Evolutionary conservation across 176 grass and related monocot species (phyloP).

Genomic region (Carex myosuroides): DNA sequence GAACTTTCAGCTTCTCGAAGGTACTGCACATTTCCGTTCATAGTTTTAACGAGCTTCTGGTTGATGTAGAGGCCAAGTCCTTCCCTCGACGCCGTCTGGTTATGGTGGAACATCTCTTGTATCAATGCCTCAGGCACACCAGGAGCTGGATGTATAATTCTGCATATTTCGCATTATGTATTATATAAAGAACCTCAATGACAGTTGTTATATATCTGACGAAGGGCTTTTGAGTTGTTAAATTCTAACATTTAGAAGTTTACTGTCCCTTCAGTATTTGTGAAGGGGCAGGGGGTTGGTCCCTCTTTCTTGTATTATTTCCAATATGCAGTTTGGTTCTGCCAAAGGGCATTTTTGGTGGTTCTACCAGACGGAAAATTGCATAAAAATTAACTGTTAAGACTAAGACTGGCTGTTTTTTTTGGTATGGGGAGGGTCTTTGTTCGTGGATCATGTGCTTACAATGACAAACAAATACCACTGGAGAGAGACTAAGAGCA

Average conservation of each 20-base stretch:
- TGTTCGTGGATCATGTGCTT: neutral
- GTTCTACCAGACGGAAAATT: neutral
- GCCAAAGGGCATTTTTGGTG: neutral
- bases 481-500: neutral
- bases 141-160: conserved; percentile 76
- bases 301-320: conserved; percentile 1
- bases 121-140: conserved; percentile 74
- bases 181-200: neutral
- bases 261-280: neutral
- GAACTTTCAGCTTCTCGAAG: conserved; percentile 73
- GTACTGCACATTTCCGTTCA: conserved; percentile 80
- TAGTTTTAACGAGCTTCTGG: conserved; percentile 83
- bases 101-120: conserved; percentile 83
- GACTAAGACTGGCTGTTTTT: neutral
- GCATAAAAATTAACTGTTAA: neutral
- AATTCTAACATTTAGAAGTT: neutral
- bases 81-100: conserved; percentile 54
- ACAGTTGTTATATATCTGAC: neutral
- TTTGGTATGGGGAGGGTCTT: neutral
- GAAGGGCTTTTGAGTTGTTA: neutral
- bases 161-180: conserved; percentile 24
- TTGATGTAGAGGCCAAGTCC: conserved; percentile 74
- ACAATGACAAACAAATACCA: neutral
- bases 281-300: neutral
- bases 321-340: neutral